phyloP scores from a whole-genome alignment of 1,284 basidiomycete species.

The Phaffia rhodozyma region DNA sequence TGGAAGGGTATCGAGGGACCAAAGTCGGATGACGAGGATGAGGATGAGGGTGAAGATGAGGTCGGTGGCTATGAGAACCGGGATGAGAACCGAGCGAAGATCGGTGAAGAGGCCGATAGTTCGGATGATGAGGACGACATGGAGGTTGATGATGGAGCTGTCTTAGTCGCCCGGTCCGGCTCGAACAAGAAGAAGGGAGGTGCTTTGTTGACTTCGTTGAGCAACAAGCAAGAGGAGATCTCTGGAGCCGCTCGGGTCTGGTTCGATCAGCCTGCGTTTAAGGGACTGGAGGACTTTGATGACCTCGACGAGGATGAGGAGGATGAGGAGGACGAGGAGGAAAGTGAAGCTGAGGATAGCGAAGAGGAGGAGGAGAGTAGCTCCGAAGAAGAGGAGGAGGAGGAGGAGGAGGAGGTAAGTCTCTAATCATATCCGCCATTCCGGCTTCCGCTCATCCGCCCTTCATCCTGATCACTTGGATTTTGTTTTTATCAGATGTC shows the following conservation, averaged over 20 bases:
- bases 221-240: conserved; percentile 31
- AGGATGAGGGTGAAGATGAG: conserved; percentile 30
- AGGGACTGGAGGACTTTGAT: conserved; percentile 50
- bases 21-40: conserved; percentile 27
- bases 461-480: conserved; percentile 10
- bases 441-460: background rate
- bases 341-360: conserved; percentile 33
- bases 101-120: conserved; percentile 43
- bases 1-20: conserved; percentile 57
- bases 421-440: background rate
- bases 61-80: conserved; percentile 31
- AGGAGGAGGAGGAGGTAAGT: conserved; percentile 20
- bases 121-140: conserved; percentile 29
- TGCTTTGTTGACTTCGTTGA: conserved; percentile 27
- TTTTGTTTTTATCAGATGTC: conserved; percentile 7
- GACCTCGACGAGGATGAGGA: conserved; percentile 40
- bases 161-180: conserved; percentile 20
- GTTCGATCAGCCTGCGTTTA: conserved; percentile 93
- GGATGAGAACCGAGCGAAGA: conserved; percentile 44
- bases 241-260: conserved; percentile 55
- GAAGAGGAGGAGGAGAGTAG: conserved; percentile 36
- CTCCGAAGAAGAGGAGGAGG: conserved; percentile 20
- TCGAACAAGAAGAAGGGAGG: conserved; percentile 3
- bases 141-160: conserved; percentile 30
- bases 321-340: conserved; percentile 39